phyloP scores from a whole-genome alignment of 495 filamentous ascomycete genomes.

The Hyaloscypha bicolor region DNA sequence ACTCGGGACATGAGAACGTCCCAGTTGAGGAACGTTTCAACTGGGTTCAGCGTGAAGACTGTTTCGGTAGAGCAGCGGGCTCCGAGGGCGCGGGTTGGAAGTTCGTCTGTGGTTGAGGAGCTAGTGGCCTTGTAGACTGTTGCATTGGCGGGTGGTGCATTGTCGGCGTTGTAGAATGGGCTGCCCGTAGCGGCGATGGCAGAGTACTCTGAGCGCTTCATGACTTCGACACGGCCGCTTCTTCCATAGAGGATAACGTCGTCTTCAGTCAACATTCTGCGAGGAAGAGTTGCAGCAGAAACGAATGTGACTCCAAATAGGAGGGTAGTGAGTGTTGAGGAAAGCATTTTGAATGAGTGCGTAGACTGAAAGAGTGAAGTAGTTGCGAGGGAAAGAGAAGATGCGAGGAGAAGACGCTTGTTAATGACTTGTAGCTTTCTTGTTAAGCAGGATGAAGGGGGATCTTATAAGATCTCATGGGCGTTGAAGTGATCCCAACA shows the following conservation, averaged over 20 bases:
- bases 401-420: background rate
- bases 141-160: conserved; percentile 5
- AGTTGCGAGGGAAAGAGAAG: background rate
- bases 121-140: background rate
- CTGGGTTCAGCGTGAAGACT: conserved; percentile 13
- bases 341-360: background rate
- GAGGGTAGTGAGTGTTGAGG: conserved; percentile 1
- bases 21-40: conserved; percentile 24
- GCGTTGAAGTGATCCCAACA: background rate
- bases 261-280: conserved; percentile 5
- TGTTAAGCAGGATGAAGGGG: background rate
- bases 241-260: conserved; percentile 18
- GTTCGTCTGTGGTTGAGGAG: background rate
- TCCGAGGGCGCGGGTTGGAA: background rate
- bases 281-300: conserved; percentile 5
- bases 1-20: conserved; percentile 20
- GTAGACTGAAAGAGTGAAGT: background rate
- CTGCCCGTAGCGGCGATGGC: background rate
- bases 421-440: background rate
- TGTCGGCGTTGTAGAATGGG: background rate
- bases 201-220: conserved; percentile 8
- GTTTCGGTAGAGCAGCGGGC: conserved; percentile 7
- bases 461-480: background rate
- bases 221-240: conserved; percentile 15
- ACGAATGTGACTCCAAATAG: conserved; percentile 8